phyloP scores from a whole-genome alignment of 768 basidiomycete species.

The Kondoa malvinella region DNA sequence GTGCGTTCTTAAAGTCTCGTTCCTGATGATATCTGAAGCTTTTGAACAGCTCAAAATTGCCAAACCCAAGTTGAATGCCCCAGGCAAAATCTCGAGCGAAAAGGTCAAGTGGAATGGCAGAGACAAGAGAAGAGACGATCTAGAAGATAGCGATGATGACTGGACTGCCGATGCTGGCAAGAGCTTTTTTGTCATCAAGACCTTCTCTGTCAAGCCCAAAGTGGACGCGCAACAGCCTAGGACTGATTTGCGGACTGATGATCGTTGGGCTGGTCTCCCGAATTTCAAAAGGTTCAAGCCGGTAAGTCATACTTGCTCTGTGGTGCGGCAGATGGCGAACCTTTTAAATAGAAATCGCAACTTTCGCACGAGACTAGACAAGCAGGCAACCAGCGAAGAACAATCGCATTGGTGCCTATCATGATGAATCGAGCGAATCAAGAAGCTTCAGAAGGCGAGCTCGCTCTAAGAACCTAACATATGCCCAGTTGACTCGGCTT shows the following conservation, averaged over 20 bases:
- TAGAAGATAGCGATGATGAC: neutral
- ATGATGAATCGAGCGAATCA: too few species aligned
- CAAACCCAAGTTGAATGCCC: neutral
- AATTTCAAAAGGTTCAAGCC: slow-evolving; percentile 18
- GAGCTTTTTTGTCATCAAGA: slow-evolving; percentile 16
- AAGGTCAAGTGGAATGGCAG: neutral
- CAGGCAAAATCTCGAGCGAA: neutral
- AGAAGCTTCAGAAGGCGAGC: too few species aligned
- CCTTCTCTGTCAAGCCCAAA: neutral
- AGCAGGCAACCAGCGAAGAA: neutral
- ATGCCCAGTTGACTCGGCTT: too few species aligned
- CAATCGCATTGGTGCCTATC: neutral
- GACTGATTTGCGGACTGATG: neutral
- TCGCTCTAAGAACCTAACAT: too few species aligned
- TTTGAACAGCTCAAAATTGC: slow-evolving; percentile 12
- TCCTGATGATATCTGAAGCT: neutral
- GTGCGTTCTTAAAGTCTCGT: slow-evolving; percentile 6
- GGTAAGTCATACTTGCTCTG: neutral
- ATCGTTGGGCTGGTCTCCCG: slow-evolving; percentile 8
- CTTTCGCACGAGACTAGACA: neutral
- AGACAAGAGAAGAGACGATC: neutral
- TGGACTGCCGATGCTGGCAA: slow-evolving; percentile 11
- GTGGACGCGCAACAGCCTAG: neutral
- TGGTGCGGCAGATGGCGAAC: neutral
- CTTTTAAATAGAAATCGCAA: neutral